Evolutionary conservation across 2,329 filamentous ascomycete genomes (phyloP).

Genomic region (Stachybotrys chartarum): DNA sequence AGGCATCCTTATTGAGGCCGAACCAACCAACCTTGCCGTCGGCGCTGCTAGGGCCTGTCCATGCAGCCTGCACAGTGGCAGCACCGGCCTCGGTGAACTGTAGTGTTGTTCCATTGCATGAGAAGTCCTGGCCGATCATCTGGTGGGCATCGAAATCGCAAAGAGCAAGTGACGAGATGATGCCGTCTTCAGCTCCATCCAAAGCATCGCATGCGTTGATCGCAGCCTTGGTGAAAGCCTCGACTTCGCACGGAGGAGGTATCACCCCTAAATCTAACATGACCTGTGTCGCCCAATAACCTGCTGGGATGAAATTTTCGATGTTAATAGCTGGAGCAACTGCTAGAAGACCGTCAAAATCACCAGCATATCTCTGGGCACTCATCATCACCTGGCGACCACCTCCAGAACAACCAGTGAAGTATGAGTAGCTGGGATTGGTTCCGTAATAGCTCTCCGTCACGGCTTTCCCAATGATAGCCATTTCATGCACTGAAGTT

Average conservation of each 20-base stretch:
- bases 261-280: not conserved
- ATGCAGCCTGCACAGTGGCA: not conserved
- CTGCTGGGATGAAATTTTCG: slow-evolving; percentile 4
- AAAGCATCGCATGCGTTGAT: slow-evolving; percentile 37
- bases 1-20: not conserved
- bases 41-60: not conserved
- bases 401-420: slow-evolving; percentile 43
- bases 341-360: slow-evolving; percentile 45
- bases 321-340: slow-evolving; percentile 28
- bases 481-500: slow-evolving; percentile 34
- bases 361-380: slow-evolving; percentile 40
- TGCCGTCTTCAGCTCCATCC: slow-evolving; percentile 37
- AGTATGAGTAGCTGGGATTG: slow-evolving; percentile 37
- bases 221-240: slow-evolving; percentile 7
- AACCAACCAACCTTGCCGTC: not conserved
- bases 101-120: not conserved
- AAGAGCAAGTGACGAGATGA: slow-evolving; percentile 32
- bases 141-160: slow-evolving; percentile 29
- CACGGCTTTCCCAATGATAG: slow-evolving; percentile 39
- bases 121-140: not conserved
- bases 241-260: slow-evolving; percentile 17
- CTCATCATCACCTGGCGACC: slow-evolving; percentile 46
- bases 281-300: not conserved
- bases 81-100: not conserved
- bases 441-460: slow-evolving; percentile 38